Evolutionary conservation across 2,329 filamentous ascomycete species (phyloP).

Genomic region (Pleomassaria siparia): DNA sequence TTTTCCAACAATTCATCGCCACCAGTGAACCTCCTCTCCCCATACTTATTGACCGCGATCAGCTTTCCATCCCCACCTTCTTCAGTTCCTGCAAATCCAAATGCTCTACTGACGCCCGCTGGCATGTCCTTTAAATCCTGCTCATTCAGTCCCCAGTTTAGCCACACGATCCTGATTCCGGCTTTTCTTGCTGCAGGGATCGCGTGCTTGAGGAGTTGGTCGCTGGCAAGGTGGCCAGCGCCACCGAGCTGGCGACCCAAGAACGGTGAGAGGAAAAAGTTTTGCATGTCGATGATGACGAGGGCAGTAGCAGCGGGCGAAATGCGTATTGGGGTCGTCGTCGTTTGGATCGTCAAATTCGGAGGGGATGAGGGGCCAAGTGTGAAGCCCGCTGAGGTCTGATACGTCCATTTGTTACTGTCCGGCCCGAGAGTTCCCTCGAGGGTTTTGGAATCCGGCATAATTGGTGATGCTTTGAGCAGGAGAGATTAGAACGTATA

Average conservation of each 20-base stretch:
- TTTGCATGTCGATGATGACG: conserved; percentile 49
- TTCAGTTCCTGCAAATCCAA: conserved; percentile 31
- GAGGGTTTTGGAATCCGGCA: neutral
- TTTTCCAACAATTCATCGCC: conserved; percentile 13
- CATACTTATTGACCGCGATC: conserved; percentile 38
- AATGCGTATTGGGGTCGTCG: conserved; percentile 33
- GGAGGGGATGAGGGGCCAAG: conserved; percentile 45
- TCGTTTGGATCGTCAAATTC: conserved; percentile 25
- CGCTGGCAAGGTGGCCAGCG: conserved; percentile 28
- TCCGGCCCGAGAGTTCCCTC: neutral
- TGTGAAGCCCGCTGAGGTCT: conserved; percentile 47
- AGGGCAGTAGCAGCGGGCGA: conserved; percentile 41
- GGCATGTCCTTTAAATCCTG: conserved; percentile 41
- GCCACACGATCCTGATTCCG: conserved; percentile 43
- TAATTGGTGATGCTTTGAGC: too few species aligned
- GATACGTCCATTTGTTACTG: conserved; percentile 48
- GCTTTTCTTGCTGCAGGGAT: conserved; percentile 45
- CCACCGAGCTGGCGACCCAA: conserved; percentile 21
- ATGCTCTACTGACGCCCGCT: conserved; percentile 42
- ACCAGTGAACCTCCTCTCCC: conserved; percentile 14
- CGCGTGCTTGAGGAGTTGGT: conserved; percentile 34
- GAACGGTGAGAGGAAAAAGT: conserved; percentile 42
- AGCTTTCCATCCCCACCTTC: conserved; percentile 12
- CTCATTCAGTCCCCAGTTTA: conserved; percentile 47
- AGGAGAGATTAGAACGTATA: too few species aligned